A percentile compares a stretch with the other conserved stretches of the same genome.
Evolutionary conservation across 306 rosid species (phyloP).

Genomic region (Prunus dulcis): DNA sequence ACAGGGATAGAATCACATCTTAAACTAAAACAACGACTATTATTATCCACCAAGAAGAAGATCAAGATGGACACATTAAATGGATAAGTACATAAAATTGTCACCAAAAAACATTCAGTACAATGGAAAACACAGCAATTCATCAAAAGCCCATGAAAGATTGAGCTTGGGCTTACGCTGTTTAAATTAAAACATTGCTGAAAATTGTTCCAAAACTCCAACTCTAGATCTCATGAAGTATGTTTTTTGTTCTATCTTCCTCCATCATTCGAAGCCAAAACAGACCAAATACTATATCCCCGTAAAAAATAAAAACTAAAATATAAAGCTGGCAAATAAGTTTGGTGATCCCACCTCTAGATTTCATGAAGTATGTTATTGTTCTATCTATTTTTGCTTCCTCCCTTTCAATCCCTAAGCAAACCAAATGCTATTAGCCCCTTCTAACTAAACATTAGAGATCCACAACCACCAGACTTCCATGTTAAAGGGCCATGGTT

Average conservation of each 20-base stretch:
- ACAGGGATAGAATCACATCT: conserved; percentile 5
- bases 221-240: background rate
- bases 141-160: background rate
- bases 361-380: background rate
- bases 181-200: background rate
- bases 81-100: background rate
- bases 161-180: background rate
- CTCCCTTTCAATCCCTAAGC: background rate
- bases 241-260: background rate
- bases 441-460: background rate
- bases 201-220: background rate
- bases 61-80: background rate
- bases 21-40: background rate
- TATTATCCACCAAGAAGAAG: background rate
- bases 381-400: background rate
- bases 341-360: too few relatives aligned
- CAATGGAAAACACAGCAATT: background rate
- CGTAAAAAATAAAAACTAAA: background rate
- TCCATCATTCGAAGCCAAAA: background rate
- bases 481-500: background rate
- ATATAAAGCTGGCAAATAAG: background rate
- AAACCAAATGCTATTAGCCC: background rate
- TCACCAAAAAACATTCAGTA: background rate
- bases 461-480: background rate
- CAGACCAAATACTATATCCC: background rate